Evolutionary conservation across 1,139 yeast genomes (phyloP).

Genomic region (Debaryomyces subglobosus): DNA sequence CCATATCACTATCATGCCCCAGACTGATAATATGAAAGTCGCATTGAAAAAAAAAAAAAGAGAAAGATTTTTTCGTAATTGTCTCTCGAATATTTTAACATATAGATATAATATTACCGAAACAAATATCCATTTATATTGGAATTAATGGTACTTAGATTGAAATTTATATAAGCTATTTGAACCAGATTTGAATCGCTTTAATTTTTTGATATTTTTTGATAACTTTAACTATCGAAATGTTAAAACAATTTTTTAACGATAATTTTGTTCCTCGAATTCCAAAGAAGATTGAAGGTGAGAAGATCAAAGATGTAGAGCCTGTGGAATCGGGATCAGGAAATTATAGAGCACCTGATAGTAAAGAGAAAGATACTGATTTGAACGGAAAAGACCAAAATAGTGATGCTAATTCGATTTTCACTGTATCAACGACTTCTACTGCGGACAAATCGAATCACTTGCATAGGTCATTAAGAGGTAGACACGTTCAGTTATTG

Average conservation of each 20-base stretch:
- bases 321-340: background rate
- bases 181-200: background rate
- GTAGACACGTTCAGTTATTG: constrained; percentile 51
- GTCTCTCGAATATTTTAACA: background rate
- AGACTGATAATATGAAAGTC: background rate
- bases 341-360: background rate
- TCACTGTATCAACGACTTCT: constrained; percentile 18
- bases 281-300: constrained; percentile 14
- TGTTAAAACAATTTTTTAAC: constrained; percentile 15
- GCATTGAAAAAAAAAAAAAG: background rate
- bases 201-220: background rate
- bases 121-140: background rate
- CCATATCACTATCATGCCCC: background rate
- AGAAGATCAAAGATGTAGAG: background rate
- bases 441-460: constrained; percentile 16
- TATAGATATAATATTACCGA: background rate
- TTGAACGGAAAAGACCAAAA: constrained; percentile 1
- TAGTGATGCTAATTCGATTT: constrained; percentile 16
- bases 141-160: background rate
- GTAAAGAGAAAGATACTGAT: background rate
- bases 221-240: background rate
- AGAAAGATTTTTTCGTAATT: background rate
- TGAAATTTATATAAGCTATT: background rate
- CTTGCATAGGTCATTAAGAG: constrained; percentile 24
- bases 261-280: constrained; percentile 24